Evolutionary conservation across 2,329 filamentous ascomycete genomes (phyloP).

Genomic region (Neonectria hederae): DNA sequence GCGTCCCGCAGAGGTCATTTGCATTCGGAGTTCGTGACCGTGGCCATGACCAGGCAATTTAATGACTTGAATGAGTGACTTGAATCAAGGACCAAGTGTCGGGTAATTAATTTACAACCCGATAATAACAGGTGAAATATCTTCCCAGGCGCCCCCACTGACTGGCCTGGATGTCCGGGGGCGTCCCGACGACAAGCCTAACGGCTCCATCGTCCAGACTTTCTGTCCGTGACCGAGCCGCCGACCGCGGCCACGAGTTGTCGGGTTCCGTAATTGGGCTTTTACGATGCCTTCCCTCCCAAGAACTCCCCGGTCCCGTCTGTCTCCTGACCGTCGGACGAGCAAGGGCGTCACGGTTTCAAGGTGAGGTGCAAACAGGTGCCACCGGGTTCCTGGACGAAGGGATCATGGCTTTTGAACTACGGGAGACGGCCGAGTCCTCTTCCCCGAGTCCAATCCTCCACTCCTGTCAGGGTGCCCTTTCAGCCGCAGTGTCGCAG

Average conservation of each 20-base stretch:
- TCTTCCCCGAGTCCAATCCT: conserved; percentile 9
- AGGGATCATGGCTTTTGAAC: neutral
- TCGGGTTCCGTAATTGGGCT: conserved; percentile 19
- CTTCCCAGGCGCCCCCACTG: neutral
- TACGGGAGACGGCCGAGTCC: conserved; percentile 1
- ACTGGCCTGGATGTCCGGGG: conserved; percentile 14
- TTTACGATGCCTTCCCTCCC: neutral
- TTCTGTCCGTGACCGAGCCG: conserved; percentile 2
- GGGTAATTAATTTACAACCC: neutral
- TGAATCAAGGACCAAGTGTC: neutral
- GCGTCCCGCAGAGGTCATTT: neutral
- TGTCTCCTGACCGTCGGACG: conserved; percentile 21
- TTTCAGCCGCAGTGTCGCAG: conserved; percentile 24
- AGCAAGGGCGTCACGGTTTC: conserved; percentile 5
- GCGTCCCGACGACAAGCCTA: conserved; percentile 15
- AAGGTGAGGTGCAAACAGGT: conserved; percentile 8
- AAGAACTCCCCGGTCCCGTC: conserved; percentile 24
- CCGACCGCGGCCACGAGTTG: conserved; percentile 10
- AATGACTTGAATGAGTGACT: conserved; percentile 10
- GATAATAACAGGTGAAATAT: neutral
- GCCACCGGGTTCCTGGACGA: conserved; percentile 3
- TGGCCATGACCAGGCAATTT: conserved; percentile 10
- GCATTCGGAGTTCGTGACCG: neutral
- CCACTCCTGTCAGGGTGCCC: conserved; percentile 1
- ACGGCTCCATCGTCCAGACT: conserved; percentile 6